Evolutionary conservation across 2,329 filamentous ascomycete species (phyloP).

Genomic region (Colletotrichum filicis): DNA sequence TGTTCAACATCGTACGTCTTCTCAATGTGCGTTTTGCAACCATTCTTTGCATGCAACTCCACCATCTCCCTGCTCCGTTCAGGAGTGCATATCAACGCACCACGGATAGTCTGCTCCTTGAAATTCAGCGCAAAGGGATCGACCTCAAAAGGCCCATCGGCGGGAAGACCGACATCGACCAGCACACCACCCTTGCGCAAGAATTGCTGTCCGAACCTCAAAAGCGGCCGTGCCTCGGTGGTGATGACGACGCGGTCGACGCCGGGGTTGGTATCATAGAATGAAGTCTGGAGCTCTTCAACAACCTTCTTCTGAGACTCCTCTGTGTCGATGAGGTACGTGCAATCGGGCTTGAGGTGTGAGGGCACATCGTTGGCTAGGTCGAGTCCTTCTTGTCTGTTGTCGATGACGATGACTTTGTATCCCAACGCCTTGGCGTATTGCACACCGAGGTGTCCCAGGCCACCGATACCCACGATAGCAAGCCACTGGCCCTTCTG

Average conservation of each 20-base stretch:
- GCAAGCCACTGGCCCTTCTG: constrained; percentile 38
- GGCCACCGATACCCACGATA: constrained; percentile 40
- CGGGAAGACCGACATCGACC: constrained; percentile 33
- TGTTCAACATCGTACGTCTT: constrained; percentile 34
- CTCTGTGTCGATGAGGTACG: constrained; percentile 27
- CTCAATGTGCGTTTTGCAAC: constrained; percentile 33
- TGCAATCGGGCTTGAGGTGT: constrained; percentile 32
- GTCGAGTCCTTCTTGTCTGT: constrained; percentile 34
- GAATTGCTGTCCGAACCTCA: constrained; percentile 35
- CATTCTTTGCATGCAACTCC: constrained; percentile 33
- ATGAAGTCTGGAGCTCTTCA: constrained; percentile 27
- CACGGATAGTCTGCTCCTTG: constrained; percentile 37
- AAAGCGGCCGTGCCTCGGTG: constrained; percentile 23
- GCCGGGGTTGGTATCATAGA: constrained; percentile 36
- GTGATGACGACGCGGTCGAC: constrained; percentile 38
- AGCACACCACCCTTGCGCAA: constrained; percentile 35
- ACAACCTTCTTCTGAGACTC: constrained; percentile 22
- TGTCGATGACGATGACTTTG: constrained; percentile 40
- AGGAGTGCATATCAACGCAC: constrained; percentile 35
- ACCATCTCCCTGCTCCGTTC: constrained; percentile 36
- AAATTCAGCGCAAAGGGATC: constrained; percentile 37
- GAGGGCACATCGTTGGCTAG: constrained; percentile 30
- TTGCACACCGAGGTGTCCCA: constrained; percentile 40
- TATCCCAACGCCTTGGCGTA: constrained; percentile 40
- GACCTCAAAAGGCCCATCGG: constrained; percentile 35